These are phyloP conservation scores for Pleurotus eryngii DNA, from an alignment of 768 basidiomycete species.

Conservation along the genomic window DNA sequence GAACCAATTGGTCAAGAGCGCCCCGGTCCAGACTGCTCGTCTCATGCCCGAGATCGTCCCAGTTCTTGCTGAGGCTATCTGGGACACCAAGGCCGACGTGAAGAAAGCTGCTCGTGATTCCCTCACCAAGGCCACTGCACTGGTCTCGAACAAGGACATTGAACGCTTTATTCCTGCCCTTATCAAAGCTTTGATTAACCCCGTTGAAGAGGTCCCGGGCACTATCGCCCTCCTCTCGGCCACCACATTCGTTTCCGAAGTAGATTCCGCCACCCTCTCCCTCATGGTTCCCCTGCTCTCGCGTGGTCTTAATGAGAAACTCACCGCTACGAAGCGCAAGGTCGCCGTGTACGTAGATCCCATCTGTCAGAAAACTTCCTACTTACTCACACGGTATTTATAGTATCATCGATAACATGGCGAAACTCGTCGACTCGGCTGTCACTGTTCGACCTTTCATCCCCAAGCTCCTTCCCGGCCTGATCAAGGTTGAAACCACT, in stretches of 20 bases:
- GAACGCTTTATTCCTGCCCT: constrained; percentile 96
- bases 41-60: constrained; percentile 96
- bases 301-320: constrained; percentile 92
- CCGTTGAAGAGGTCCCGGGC: constrained; percentile 97
- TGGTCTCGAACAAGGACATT: constrained; percentile 98
- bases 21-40: constrained; percentile 78
- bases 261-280: constrained; percentile 94
- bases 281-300: constrained; percentile 95
- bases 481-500: constrained; percentile 91
- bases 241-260: constrained; percentile 99
- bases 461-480: constrained; percentile 90
- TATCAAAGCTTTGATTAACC: constrained; percentile 97
- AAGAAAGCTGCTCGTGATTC: constrained; percentile 97
- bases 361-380: constrained; percentile 14
- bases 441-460: constrained; percentile 96
- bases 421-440: constrained; percentile 94
- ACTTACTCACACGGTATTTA: constrained; percentile 16
- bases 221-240: constrained; percentile 94
- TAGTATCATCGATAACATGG: constrained; percentile 97
- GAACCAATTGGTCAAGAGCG: constrained; percentile 82
- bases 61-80: constrained; percentile 91
- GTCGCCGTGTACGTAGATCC: constrained; percentile 81
- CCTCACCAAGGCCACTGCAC: constrained; percentile 89
- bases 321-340: constrained; percentile 95
- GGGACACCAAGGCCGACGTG: constrained; percentile 98